Evolutionary conservation across 2,329 filamentous ascomycete species (phyloP), one percentile per base, ranked within the genome.

Genomic region (Stemphylium beticola): DNA sequence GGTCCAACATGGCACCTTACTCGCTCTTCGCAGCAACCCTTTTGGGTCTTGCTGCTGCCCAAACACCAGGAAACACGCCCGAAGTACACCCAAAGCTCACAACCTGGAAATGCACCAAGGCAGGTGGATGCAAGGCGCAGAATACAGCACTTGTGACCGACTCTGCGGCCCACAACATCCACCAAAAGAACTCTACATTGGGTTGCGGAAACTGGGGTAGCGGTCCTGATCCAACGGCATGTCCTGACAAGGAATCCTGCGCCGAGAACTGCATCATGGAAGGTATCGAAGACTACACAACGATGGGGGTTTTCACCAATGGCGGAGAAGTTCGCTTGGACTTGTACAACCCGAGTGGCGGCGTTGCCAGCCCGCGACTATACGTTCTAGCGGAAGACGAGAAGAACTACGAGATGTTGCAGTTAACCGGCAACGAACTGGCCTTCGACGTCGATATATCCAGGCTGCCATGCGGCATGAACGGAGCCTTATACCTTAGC

Each of bases 371-470:
- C 32, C 79, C 84, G 50, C 83, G 88, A 63, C 76, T 87, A 38
- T 91, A 89, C 72, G 80, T 90, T 58, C 83, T 90, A 78, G 81
- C 83, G 12, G 63, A 74, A 63, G 77, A 80, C 46, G 83, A 86
- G 39, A 79, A 78, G 62, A 83, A 82, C 55, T 91, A 91, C 74
- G 77, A 89, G 76, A 81, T 83, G 69, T 87, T 90, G 76, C 81
- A 84, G 55, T 79, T 90, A 53, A 79, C 86, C 49, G 85, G 85
- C 75, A 82, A 87, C 68, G 88, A 91, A 74, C 87, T 91, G 76
- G 87, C 86, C 49, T 89, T 91, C 58, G 87, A 90, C 50, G 87
- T 90, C 22, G 88, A 91, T 69, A 84, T 72, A 2, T 76, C 74
- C 4, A 75, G 73, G 60, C 63, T 76, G n/a, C 74, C 74, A 4